Percentiles rank a stretch among this genome's conserved stretches.
Conservation (phyloP, 2,329 filamentous ascomycete genomes). For the Botrytis galanthina region DNA sequence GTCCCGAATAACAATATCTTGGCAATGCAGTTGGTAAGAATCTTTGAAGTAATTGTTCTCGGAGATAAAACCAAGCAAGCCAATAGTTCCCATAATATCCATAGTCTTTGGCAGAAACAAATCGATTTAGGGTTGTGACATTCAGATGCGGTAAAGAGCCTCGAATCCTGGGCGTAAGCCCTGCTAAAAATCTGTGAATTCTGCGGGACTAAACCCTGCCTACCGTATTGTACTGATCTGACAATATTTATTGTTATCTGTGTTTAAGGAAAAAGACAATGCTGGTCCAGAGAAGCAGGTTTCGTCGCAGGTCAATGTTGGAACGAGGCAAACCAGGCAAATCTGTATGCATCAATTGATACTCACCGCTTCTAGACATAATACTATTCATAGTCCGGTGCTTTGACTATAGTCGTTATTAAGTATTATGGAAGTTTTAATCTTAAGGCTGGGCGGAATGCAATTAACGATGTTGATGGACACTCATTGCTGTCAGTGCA, state of each 20-base stretch:
- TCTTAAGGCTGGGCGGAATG: neutral
- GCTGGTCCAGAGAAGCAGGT: neutral
- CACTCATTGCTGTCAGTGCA: neutral
- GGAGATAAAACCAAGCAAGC: neutral
- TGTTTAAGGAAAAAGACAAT: neutral
- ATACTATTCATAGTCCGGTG: neutral
- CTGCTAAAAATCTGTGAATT: neutral
- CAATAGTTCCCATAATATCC: neutral
- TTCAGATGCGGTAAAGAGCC: neutral
- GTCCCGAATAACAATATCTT: neutral
- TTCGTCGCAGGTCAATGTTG: neutral
- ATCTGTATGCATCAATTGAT: neutral
- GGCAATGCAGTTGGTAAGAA: neutral
- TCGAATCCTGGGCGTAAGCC: conserved; percentile 6
- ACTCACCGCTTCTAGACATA: neutral
- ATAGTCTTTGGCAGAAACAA: neutral
- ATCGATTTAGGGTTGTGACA: neutral
- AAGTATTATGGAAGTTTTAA: neutral
- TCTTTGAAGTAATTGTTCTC: neutral
- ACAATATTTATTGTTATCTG: neutral
- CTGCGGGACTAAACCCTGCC: neutral
- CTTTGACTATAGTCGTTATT: neutral
- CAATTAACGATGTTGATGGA: neutral
- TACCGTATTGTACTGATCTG: neutral
- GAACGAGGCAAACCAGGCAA: neutral